Percentiles rank a stretch among this genome's conserved stretches.
These are phyloP conservation scores for Pythium volutum DNA, from an alignment of 352 stramenopile genomes.

Conservation along the genomic window DNA sequence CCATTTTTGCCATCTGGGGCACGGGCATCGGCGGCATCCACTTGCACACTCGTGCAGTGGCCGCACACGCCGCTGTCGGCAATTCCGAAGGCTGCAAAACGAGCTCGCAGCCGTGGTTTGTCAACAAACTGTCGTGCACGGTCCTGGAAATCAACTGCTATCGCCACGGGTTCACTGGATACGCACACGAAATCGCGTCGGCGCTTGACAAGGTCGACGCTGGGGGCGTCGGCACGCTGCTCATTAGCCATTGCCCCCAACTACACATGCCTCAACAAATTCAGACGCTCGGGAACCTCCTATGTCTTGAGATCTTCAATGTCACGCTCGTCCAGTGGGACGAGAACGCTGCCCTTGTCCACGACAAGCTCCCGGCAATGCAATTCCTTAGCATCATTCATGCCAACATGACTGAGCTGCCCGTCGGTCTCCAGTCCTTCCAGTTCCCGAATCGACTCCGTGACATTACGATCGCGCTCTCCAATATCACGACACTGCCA, in stretches of 20 bases:
- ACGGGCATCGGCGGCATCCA: conserved; percentile 10
- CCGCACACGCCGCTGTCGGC: not conserved
- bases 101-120: conserved; percentile 22
- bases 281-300: conserved; percentile 8
- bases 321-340: conserved; percentile 13
- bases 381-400: conserved; percentile 12
- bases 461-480: conserved; percentile 14
- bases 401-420: conserved; percentile 10
- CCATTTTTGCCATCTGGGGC: conserved; percentile 7
- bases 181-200: conserved; percentile 2
- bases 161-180: conserved; percentile 7
- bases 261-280: conserved; percentile 15
- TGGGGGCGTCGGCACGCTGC: conserved; percentile 1
- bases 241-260: conserved; percentile 19
- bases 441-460: conserved; percentile 13
- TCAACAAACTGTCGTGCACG: conserved; percentile 21
- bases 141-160: conserved; percentile 30
- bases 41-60: conserved; percentile 1
- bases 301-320: conserved; percentile 24
- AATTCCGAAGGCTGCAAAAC: conserved; percentile 20
- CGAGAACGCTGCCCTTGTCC: conserved; percentile 2
- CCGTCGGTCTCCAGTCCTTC: conserved; percentile 2
- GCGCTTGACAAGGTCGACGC: conserved; percentile 10
- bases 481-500: conserved; percentile 18
- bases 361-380: not conserved